Evolutionary conservation across 2,329 filamentous ascomycete species (phyloP), one percentile per base, ranked within the genome.

Genomic region (Chrysosporium keratinophilum): DNA sequence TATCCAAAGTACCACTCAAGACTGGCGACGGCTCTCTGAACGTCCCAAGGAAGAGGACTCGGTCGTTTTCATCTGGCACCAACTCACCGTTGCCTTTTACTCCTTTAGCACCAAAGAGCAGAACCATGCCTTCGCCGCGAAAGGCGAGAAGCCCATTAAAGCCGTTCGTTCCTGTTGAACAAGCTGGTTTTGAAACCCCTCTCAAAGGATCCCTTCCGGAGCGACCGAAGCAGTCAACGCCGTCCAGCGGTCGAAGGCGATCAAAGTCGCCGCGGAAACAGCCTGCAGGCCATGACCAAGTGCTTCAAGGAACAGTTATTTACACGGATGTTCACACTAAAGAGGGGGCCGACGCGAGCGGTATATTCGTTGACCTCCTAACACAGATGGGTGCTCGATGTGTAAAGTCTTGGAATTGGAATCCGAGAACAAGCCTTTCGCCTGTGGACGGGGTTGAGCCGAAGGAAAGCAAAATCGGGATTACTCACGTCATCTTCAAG

Each of bases 401-500:
- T 62, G 78, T 90, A 42, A 87, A 84, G 69, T 77, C 76, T 12
- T 93, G 88, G 88, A 74, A 74, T 43, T 90, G 86, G 84, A 84
- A 84, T 63, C 80, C 81, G n/a, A 63, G 67, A n/a, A 61, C 67
- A 15, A 73, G 71, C 57, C 49, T 70, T 17, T 68, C 65, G 5
- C 68, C 67, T 5, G 61, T 62, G 15, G 67, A 67, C 43, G 62
- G 59, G 1, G 61, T 58, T n/a, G 65, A 67, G 9, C 59, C 65
- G 4, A 65, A 63, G 47, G 65, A 69, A 12, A 62, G 63, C 47
- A 85, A 82, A 65, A 74, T 88, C 56, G 85, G 84, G 4, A 87
- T 95, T 62, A 95, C 88, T 0, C 89, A 95, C 64, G 86, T 95
- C 6, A 81, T 95, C 5, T 95, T 83, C 75, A 95, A 95, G 67